Conservation (phyloP, 1,139 yeast species). For the Nakaseomyces delphensis region DNA sequence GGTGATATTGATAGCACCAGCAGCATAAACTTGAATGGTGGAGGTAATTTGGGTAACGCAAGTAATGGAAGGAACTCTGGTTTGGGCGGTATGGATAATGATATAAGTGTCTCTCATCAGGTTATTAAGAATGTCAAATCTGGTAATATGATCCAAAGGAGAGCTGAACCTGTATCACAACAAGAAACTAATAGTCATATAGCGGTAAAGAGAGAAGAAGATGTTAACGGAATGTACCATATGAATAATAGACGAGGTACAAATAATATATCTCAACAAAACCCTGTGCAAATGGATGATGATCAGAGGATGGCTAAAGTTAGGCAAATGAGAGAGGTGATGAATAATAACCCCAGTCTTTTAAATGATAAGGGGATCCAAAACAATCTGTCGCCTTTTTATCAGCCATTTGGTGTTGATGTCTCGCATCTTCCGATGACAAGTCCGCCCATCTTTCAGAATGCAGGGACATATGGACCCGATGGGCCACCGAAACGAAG, state of each 20-base stretch:
- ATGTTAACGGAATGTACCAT: neutral
- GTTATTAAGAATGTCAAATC: neutral
- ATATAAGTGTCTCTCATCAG: neutral
- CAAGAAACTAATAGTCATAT: neutral
- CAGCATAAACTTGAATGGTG: neutral
- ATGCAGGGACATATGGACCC: slow-evolving; percentile 37
- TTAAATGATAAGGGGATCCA: slow-evolving; percentile 32
- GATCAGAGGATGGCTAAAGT: neutral
- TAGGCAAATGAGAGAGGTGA: slow-evolving; percentile 2
- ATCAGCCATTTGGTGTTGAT: slow-evolving; percentile 36
- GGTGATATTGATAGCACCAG: neutral
- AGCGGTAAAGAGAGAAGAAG: neutral
- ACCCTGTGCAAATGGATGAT: neutral
- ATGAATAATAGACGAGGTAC: neutral
- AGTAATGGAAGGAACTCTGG: neutral
- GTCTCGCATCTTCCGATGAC: slow-evolving; percentile 48
- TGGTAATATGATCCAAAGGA: slow-evolving; percentile 3
- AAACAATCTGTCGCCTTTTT: slow-evolving; percentile 33
- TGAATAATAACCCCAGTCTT: slow-evolving; percentile 18
- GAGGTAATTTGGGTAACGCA: neutral
- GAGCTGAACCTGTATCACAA: neutral
- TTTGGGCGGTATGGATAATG: neutral
- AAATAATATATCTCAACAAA: neutral
- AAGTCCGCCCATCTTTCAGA: slow-evolving; percentile 57
- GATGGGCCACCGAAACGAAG: slow-evolving; percentile 43